Evolutionary conservation across 129 eudicot genomes (phyloP), one percentile per base, ranked within the genome.

Genomic region (Pittosporum tobira): DNA sequence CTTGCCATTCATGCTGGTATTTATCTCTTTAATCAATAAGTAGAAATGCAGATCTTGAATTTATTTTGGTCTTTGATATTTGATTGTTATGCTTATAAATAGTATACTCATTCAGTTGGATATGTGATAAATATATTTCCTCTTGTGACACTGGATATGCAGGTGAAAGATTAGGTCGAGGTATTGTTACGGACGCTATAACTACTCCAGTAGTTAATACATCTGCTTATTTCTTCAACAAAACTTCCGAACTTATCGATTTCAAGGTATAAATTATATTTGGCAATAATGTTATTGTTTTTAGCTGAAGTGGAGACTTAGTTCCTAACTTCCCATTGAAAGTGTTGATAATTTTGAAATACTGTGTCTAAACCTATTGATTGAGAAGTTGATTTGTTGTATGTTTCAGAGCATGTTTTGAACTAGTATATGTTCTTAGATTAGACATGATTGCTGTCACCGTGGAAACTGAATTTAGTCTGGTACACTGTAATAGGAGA

Each of bases 1-100:
- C 51, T 86, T 37, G 90, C 98, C 1, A 78, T 91, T 83, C 98
- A 91, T 81, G 98, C 89, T 47, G 98, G 98, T 90, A 82, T n/a
- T 59, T 22, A 16, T 7, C 8, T 31, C 0, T 13, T 59, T 59
- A 23, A n/a, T n/a, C n/a, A 5, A 2, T 42, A 23, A 10, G 4
- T 3, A 21, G 48, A 22, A 25, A 51, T 15, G 28, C 10, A 53
- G 27, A 26, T 34, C 38, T 4, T 44, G 23, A 25, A 0, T 19
- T 15, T n/a, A 7, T 18, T 38, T 12, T 48, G 9, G 53, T 25
- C 1, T 48, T 48, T 5, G 26, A 25, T 25, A 24, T 6, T 47
- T 46, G 49, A 57, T 30, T 34, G n/a, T 55, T 27, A n/a, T 24
- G 49, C 38, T 47, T n/a, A 14, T 46, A 16, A 61, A n/a, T n/a